Conservation (phyloP, 2,329 filamentous ascomycete species). For the Pseudopyrenochaeta lycopersici region DNA sequence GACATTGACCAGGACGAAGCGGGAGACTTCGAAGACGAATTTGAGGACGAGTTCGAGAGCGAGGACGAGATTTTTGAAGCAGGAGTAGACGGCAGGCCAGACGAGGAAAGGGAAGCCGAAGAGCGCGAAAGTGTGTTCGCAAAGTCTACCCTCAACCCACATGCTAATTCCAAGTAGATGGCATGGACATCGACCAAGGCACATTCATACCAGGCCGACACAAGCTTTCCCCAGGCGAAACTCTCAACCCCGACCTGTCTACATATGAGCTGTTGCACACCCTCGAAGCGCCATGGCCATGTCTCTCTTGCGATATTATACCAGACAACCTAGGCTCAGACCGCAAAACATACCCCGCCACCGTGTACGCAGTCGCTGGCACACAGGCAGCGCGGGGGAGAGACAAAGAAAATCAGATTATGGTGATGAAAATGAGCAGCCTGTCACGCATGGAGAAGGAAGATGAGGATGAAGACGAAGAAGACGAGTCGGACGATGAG, state of each 20-base stretch:
- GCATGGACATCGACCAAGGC: slow-evolving; percentile 92
- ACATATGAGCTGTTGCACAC: slow-evolving; percentile 98
- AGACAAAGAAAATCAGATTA: slow-evolving; percentile 87
- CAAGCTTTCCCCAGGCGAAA: slow-evolving; percentile 89
- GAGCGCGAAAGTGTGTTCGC: slow-evolving; percentile 71
- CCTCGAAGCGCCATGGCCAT: slow-evolving; percentile 94
- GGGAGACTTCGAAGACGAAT: slow-evolving; percentile 92
- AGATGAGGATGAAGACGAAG: slow-evolving; percentile 72
- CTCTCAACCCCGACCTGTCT: slow-evolving; percentile 87
- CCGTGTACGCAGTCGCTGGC: slow-evolving; percentile 92
- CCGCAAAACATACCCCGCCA: slow-evolving; percentile 92
- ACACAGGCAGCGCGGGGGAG: slow-evolving; percentile 84
- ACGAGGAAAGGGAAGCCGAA: slow-evolving; percentile 90
- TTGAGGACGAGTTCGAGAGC: slow-evolving; percentile 90
- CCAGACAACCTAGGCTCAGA: slow-evolving; percentile 86
- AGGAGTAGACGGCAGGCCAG: slow-evolving; percentile 89
- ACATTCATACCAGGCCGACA: slow-evolving; percentile 96
- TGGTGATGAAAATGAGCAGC: slow-evolving; percentile 96
- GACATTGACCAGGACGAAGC: slow-evolving; percentile 57
- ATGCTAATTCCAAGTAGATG: slow-evolving; percentile 57
- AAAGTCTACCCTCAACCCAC: slow-evolving; percentile 20
- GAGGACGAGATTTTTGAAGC: slow-evolving; percentile 94
- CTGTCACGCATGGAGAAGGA: slow-evolving; percentile 87
- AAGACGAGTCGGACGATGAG: slow-evolving; percentile 73
- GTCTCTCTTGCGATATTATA: slow-evolving; percentile 93